phyloP scores from a whole-genome alignment of 2,329 filamentous ascomycete species.

The Cryphonectria naterciae region DNA sequence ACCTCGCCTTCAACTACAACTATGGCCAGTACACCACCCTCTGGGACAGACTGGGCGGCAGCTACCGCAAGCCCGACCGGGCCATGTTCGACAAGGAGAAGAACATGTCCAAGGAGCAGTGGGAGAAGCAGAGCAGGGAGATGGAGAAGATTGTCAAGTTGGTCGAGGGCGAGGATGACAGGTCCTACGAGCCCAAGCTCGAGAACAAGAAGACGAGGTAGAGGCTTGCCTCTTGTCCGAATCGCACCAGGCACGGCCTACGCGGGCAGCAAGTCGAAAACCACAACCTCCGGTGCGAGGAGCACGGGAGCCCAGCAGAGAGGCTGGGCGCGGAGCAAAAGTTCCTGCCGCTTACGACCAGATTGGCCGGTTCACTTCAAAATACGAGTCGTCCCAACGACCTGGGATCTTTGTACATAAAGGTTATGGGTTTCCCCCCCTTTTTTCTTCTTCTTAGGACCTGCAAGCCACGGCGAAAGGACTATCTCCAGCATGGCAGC shows the following conservation, averaged over 20 bases:
- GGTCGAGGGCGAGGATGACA: conserved; percentile 64
- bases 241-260: background rate
- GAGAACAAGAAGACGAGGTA: conserved; percentile 54
- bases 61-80: conserved; percentile 83
- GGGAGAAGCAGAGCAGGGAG: conserved; percentile 75
- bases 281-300: background rate
- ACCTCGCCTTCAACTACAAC: conserved; percentile 87
- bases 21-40: conserved; percentile 94
- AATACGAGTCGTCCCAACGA: background rate
- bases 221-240: conserved; percentile 13
- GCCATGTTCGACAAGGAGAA: conserved; percentile 83
- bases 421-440: background rate
- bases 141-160: conserved; percentile 77
- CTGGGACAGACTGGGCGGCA: conserved; percentile 86
- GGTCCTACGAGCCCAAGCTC: conserved; percentile 46
- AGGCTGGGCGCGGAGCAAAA: background rate
- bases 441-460: no score
- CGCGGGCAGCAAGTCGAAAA: background rate
- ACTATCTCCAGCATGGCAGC: background rate
- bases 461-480: background rate
- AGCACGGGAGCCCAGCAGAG: background rate
- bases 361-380: background rate
- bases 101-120: conserved; percentile 82
- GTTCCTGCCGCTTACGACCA: background rate
- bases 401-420: background rate